Conservation (phyloP, 2,329 filamentous ascomycete genomes). For the Colletotrichum lentis region DNA sequence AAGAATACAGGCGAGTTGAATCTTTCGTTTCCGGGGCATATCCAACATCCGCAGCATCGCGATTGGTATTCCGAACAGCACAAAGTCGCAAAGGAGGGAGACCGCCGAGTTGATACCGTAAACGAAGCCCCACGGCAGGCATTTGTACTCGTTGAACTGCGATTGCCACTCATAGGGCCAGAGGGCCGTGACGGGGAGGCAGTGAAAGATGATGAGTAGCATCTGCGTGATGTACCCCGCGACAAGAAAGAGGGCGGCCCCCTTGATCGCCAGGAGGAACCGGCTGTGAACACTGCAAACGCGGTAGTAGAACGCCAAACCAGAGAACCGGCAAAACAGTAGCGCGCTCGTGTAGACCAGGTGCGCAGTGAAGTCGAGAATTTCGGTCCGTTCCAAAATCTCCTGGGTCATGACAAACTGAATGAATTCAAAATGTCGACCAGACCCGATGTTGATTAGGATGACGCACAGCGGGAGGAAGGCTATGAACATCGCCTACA, state of each 20-base stretch:
- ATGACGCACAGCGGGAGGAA: slow-evolving; percentile 55
- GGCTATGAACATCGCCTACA: slow-evolving; percentile 46
- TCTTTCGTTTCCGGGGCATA: slow-evolving; percentile 54
- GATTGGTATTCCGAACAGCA: slow-evolving; percentile 60
- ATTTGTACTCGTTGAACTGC: slow-evolving; percentile 51
- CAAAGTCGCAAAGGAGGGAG: slow-evolving; percentile 58
- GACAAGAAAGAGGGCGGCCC: slow-evolving; percentile 49
- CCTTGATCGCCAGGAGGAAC: slow-evolving; percentile 49
- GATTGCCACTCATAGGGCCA: slow-evolving; percentile 62
- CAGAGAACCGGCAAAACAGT: slow-evolving; percentile 59
- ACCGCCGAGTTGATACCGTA: slow-evolving; percentile 60
- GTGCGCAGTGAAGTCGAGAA: slow-evolving; percentile 60
- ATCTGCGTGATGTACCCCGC: slow-evolving; percentile 58
- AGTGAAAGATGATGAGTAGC: slow-evolving; percentile 61
- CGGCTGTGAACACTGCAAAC: slow-evolving; percentile 51
- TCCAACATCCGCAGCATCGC: slow-evolving; percentile 57
- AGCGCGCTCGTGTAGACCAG: slow-evolving; percentile 61
- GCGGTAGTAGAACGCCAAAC: slow-evolving; percentile 60
- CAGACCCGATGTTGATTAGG: slow-evolving; percentile 58
- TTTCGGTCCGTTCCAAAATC: slow-evolving; percentile 53
- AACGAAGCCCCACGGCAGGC: slow-evolving; percentile 60
- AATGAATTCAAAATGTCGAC: slow-evolving; percentile 56
- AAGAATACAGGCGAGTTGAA: slow-evolving; percentile 57
- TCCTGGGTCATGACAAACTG: slow-evolving; percentile 55
- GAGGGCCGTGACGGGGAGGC: slow-evolving; percentile 57